These are phyloP conservation scores for Diplotaxis tenuifolia DNA, from an alignment of 345 rosid genomes.

Conservation along the genomic window DNA sequence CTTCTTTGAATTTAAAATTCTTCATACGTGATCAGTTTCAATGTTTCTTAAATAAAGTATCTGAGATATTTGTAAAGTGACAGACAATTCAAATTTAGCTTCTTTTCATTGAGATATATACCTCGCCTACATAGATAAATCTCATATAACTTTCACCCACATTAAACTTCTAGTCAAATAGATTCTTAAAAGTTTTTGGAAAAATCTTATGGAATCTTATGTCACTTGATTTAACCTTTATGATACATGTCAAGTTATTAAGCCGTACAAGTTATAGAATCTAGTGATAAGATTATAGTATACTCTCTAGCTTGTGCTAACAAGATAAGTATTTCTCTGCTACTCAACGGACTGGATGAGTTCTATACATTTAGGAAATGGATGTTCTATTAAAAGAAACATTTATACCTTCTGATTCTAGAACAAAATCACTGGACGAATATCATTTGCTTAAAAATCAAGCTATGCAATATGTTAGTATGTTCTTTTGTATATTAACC, in stretches of 20 bases:
- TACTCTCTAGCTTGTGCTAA: conserved; percentile 23
- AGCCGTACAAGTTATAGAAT: conserved; percentile 31
- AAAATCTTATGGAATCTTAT: conserved; percentile 23
- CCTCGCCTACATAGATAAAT: background rate
- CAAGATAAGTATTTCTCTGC: background rate
- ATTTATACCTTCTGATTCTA: background rate
- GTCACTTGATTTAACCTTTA: conserved; percentile 19
- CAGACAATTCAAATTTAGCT: no score
- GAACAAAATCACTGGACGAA: background rate
- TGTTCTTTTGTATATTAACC: background rate
- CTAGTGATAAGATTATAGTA: conserved; percentile 10
- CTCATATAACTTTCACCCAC: background rate
- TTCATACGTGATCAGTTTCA: background rate
- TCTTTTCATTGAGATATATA: conserved; percentile 1
- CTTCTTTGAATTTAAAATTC: conserved; percentile 15
- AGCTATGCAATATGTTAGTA: background rate
- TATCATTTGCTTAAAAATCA: background rate
- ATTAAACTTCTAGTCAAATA: background rate
- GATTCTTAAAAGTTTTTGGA: background rate
- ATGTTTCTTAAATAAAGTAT: background rate
- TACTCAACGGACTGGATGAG: conserved; percentile 7
- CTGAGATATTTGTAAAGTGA: no score
- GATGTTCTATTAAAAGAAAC: background rate
- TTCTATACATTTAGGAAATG: conserved; percentile 1
- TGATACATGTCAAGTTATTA: conserved; percentile 17